Evolutionary conservation across 140 eudicot genomes (phyloP).

Genomic region (Bidens hawaiensis): DNA sequence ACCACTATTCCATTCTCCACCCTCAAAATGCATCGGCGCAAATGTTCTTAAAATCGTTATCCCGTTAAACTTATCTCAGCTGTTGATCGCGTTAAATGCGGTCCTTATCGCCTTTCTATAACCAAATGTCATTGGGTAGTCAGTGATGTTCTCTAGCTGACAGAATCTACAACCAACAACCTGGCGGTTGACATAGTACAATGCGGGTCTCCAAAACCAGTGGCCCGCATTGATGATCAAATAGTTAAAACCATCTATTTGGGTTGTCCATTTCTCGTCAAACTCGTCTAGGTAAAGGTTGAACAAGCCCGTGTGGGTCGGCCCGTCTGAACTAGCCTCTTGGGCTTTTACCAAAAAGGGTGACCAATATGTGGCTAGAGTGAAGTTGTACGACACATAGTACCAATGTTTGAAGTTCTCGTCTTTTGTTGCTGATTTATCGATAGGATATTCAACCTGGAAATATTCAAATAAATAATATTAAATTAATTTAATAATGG

Average conservation of each 20-base stretch:
- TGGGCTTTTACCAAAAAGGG: constrained; percentile 54
- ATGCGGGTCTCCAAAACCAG: constrained; percentile 59
- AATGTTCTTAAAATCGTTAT: constrained; percentile 49
- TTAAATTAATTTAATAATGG: not conserved
- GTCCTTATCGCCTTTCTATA: constrained; percentile 58
- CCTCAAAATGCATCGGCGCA: constrained; percentile 74
- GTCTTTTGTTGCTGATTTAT: constrained; percentile 46
- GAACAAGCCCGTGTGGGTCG: constrained; percentile 56
- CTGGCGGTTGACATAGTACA: constrained; percentile 39
- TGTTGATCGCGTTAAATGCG: constrained; percentile 52
- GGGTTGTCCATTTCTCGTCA: constrained; percentile 57
- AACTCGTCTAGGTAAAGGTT: constrained; percentile 67
- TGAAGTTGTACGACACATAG: constrained; percentile 63
- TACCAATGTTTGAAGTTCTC: constrained; percentile 64
- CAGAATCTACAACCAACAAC: constrained; percentile 64
- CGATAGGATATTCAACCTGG: constrained; percentile 69
- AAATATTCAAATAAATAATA: not conserved
- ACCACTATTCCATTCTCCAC: constrained; percentile 62
- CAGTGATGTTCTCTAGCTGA: constrained; percentile 41
- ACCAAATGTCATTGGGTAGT: constrained; percentile 47
- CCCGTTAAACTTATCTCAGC: constrained; percentile 39
- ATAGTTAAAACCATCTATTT: constrained; percentile 49
- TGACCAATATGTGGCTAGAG: constrained; percentile 59
- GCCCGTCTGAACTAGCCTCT: constrained; percentile 51
- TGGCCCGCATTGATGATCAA: constrained; percentile 61